A percentile compares a stretch with the other conserved stretches of the same genome.
Conservation (phyloP, 768 basidiomycete genomes). For the Sutorius australiensis region DNA sequence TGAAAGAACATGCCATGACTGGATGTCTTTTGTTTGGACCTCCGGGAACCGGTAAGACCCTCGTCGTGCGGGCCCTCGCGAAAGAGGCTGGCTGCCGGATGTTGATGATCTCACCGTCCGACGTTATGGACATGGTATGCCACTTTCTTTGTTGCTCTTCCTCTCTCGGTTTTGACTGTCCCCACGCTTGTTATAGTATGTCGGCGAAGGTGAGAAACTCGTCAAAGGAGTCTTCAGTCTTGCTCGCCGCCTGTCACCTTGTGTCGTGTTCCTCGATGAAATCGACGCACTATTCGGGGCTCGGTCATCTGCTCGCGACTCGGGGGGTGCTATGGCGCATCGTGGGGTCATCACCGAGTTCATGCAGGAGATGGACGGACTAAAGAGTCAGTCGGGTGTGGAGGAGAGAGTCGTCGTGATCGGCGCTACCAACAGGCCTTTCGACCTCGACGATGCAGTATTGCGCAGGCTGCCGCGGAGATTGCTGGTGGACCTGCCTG, state of each 20-base stretch:
- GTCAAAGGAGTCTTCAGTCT: slow-evolving; percentile 87
- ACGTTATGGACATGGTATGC: slow-evolving; percentile 93
- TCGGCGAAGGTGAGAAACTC: slow-evolving; percentile 86
- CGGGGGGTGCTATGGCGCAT: slow-evolving; percentile 78
- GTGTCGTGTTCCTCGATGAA: slow-evolving; percentile 93
- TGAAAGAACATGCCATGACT: slow-evolving; percentile 88
- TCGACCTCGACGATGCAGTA: slow-evolving; percentile 89
- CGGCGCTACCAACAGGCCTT: slow-evolving; percentile 90
- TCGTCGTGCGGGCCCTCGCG: slow-evolving; percentile 85
- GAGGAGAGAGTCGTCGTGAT: slow-evolving; percentile 86
- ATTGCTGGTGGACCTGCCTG: slow-evolving; percentile 84
- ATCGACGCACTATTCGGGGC: slow-evolving; percentile 92
- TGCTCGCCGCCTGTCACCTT: slow-evolving; percentile 81
- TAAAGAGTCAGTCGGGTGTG: slow-evolving; percentile 52
- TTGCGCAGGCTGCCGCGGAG: slow-evolving; percentile 84
- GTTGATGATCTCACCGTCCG: slow-evolving; percentile 85
- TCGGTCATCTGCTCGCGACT: slow-evolving; percentile 70
- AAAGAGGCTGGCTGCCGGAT: slow-evolving; percentile 93
- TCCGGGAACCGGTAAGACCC: slow-evolving; percentile 89
- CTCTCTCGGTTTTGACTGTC: background rate
- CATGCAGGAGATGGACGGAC: slow-evolving; percentile 96
- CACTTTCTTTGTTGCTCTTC: background rate
- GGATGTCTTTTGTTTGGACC: slow-evolving; percentile 92
- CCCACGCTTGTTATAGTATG: slow-evolving; percentile 51
- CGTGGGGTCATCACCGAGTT: slow-evolving; percentile 88